Percentiles rank a stretch among this genome's conserved stretches.
Evolutionary conservation across 331 rosid species (phyloP).

Genomic region (Erythrophleum ivorense): DNA sequence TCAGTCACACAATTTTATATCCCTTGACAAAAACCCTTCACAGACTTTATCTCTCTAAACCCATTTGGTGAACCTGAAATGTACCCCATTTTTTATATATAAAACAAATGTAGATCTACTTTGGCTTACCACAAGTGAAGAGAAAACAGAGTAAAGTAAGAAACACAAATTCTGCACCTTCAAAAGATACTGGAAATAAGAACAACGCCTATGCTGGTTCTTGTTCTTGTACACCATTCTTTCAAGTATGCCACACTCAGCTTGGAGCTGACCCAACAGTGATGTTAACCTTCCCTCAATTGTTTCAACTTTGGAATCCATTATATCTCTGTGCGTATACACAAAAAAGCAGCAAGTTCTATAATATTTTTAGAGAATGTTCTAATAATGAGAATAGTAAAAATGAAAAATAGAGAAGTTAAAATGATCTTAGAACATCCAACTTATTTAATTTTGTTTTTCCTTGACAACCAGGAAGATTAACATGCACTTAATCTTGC

Average conservation of each 20-base stretch:
- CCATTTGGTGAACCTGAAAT: not conserved
- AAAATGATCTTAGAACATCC: no score
- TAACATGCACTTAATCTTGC: no score
- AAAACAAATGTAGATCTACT: not conserved
- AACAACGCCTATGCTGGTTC: conserved; percentile 87
- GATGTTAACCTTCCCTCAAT: conserved; percentile 63
- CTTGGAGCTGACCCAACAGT: conserved; percentile 67
- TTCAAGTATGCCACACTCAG: conserved; percentile 64
- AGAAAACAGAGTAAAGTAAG: not conserved
- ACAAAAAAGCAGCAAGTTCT: not conserved
- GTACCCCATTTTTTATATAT: not conserved
- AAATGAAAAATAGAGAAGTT: no score
- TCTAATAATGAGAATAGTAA: not conserved
- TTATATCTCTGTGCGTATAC: conserved; percentile 12
- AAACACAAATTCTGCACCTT: conserved; percentile 54
- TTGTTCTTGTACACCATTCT: conserved; percentile 81
- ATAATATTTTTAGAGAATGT: not conserved
- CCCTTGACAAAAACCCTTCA: not conserved
- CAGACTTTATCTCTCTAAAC: not conserved
- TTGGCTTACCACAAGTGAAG: not conserved
- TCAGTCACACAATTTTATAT: conserved; percentile 10
- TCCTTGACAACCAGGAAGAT: no score
- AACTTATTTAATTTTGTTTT: no score
- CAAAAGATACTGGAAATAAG: conserved; percentile 72
- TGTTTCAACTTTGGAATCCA: conserved; percentile 62